Conservation (phyloP, 1,284 basidiomycete species). For the Fistulinella cinereoalba region DNA sequence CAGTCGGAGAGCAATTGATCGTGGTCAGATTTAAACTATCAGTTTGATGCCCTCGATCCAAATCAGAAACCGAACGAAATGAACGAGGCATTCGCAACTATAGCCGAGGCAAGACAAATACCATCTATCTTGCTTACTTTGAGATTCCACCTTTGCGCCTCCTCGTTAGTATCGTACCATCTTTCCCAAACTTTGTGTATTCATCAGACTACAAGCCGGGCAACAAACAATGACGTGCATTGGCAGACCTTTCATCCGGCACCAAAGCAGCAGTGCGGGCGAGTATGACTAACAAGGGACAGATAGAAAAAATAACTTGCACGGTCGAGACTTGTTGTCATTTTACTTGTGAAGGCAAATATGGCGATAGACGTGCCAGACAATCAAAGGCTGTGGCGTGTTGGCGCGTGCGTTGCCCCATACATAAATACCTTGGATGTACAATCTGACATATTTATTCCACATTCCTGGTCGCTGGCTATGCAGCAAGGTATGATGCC, state of each 20-base stretch:
- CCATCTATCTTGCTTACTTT: too few species aligned
- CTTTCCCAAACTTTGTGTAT: too few species aligned
- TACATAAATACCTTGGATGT: too few species aligned
- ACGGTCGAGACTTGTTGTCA: conserved; percentile 48
- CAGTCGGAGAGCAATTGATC: too few species aligned
- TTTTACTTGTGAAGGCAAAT: conserved; percentile 62
- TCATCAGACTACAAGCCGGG: conserved; percentile 9
- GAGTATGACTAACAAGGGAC: conserved; percentile 14
- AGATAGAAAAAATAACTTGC: conserved; percentile 31
- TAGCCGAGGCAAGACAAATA: too few species aligned
- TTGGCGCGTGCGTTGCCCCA: conserved; percentile 53
- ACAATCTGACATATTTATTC: too few species aligned
- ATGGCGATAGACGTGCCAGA: conserved; percentile 56
- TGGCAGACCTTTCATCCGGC: conserved; percentile 44
- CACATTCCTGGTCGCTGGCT: conserved; percentile 55
- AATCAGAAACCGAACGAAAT: conserved; percentile 44
- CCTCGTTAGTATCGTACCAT: too few species aligned
- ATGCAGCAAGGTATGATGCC: conserved; percentile 61
- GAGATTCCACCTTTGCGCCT: too few species aligned
- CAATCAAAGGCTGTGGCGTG: conserved; percentile 68
- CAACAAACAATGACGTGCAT: conserved; percentile 32
- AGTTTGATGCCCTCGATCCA: conserved; percentile 52
- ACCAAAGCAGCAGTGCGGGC: conserved; percentile 39
- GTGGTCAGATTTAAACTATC: conserved; percentile 50
- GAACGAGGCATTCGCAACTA: conserved; percentile 43